Conservation (phyloP, 129 eudicot species). For the Helichrysum umbraculigerum region DNA sequence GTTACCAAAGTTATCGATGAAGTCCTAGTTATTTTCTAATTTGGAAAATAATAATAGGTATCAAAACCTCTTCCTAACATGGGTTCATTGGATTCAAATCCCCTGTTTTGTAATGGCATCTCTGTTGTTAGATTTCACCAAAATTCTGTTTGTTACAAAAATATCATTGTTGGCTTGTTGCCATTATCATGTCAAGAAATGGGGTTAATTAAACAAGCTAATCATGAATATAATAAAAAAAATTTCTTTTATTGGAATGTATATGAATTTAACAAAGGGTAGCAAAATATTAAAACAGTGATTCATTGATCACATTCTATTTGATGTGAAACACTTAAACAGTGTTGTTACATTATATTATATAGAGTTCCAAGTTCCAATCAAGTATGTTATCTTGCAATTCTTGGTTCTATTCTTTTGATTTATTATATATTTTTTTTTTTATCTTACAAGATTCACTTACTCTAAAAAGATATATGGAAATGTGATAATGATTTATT, state of each 20-base stretch:
- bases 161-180: too few relatives aligned
- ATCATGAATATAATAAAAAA: neutral
- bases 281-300: neutral
- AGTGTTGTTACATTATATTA: neutral
- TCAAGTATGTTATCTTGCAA: too few relatives aligned
- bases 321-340: neutral
- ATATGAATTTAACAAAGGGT: too few relatives aligned
- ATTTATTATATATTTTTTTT: neutral
- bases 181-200: conserved; percentile 10
- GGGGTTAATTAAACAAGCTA: conserved; percentile 15
- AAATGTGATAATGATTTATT: neutral
- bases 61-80: neutral
- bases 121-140: neutral
- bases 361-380: too few relatives aligned
- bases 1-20: too few relatives aligned
- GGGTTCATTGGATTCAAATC: neutral
- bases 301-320: neutral
- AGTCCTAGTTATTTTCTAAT: too few relatives aligned
- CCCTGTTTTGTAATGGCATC: neutral
- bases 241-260: too few relatives aligned
- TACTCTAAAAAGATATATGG: neutral
- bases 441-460: neutral
- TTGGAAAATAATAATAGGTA: neutral
- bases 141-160: neutral
- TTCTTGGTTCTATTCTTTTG: neutral